Evolutionary conservation across 2,329 filamentous ascomycete species (phyloP), one percentile per base, ranked within the genome.

Genomic region (Penicillium sp.): DNA sequence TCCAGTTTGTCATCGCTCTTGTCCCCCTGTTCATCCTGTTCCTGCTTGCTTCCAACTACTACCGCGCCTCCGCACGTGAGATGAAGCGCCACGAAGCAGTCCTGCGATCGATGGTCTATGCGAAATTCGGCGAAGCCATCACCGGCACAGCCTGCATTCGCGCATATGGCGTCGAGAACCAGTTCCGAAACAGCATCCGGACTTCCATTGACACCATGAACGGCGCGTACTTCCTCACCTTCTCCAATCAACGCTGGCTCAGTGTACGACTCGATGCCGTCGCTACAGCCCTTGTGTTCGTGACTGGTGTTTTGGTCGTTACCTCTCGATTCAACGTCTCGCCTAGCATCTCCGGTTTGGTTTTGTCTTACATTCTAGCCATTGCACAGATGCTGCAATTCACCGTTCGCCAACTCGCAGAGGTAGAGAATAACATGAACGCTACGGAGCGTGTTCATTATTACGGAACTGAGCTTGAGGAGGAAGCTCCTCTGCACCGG

Each of bases 341-440:
- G 44, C 94, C 94, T 1, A 93, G 91, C 54, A 96, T 92, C 59
- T 89, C 88, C 50, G 95, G 95, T 22, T 82, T 98, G 42, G 93
- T 98, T 0, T 84, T 99, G 24, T 95, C 91, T 51, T 98, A 98
- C 77, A 96, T 98, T 73, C 84, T 99, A 19, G 86, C 90, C 15
- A 96, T 97, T 72, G 93, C 96, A 19, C 92, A 96, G 76, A 93
- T 97, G 90, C 89, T 98, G 67, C 94, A 97, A 74, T 97, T 97
- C 77, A 94, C 92, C 0, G 92, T 98, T 19, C 88, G 95, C 19
- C 94, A 98, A 78, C 84, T 97, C 8, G 94, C 94, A 28, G 94
- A 98, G 77, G 92, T 98, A 9, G 94, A 98, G 78, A 98, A 97
- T 79, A 92, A 93, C 73, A 98, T 98, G 94, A 98, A 97, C 76